Conservation (phyloP, 805 yeast species). For the Teunomyces pallodes region DNA sequence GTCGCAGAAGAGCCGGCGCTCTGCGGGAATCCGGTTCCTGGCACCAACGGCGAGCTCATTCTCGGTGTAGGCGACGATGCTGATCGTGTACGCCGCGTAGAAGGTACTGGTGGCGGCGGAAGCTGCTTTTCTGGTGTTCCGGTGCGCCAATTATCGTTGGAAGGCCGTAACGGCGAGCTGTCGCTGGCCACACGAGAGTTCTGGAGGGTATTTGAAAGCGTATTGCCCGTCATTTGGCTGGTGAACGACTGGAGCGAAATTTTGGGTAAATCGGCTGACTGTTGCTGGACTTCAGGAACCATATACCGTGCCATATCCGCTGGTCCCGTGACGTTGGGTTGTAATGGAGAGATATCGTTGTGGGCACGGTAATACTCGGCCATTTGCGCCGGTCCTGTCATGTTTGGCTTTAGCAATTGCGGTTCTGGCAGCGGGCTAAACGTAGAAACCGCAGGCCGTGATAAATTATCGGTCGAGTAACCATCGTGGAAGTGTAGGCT, state of each 20-base stretch:
- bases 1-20: not conserved
- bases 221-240: constrained; percentile 40
- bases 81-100: constrained; percentile 35
- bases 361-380: constrained; percentile 16
- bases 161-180: constrained; percentile 9
- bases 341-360: constrained; percentile 15
- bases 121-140: constrained; percentile 12
- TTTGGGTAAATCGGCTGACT: constrained; percentile 18
- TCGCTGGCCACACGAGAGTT: constrained; percentile 24
- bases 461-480: not conserved
- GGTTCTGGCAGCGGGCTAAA: constrained; percentile 23
- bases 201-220: constrained; percentile 32
- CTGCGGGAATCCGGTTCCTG: not conserved
- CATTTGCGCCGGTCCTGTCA: constrained; percentile 48
- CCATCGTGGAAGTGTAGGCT: constrained; percentile 40
- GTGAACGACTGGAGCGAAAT: constrained; percentile 40
- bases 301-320: constrained; percentile 35
- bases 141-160: not conserved
- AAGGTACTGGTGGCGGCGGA: constrained; percentile 38
- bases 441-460: constrained; percentile 1
- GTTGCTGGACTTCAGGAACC: constrained; percentile 16
- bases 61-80: constrained; percentile 28
- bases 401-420: constrained; percentile 36
- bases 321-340: constrained; percentile 30
- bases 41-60: constrained; percentile 11